Base-by-base conservation (phyloP, 2,329 filamentous ascomycete genomes). In the Claviceps africana region DNA sequence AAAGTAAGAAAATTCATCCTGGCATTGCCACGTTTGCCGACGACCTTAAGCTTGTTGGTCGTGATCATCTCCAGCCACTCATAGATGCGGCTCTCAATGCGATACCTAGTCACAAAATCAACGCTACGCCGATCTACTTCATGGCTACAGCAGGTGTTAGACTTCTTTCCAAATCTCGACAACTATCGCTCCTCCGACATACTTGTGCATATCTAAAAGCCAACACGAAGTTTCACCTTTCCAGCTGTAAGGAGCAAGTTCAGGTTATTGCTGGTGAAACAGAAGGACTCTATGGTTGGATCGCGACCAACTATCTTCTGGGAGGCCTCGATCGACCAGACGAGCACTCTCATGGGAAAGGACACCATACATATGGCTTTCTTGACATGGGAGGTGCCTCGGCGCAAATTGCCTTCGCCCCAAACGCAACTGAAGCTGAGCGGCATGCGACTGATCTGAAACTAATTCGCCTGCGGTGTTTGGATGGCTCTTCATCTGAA, bases 301-400 rank as follows among this genome's bases (percentile, higher is more conserved):
- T 98, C 60, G 91, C 94, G 8, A 87, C 91, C 51, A 98, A 98
- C 64, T 98, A 98, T 63, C 71, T 98, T 31, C 75, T 98, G 1
- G 91, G 89, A 30, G 88, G 89, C 4, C 97, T 98, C 61, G 86
- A 97, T 65, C 73, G 78, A 19, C 83, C 88, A 0, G 72, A 83
- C 49, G 70, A 81, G 15, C 87, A 95, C 61, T 72, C 80, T 51
- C 88, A 95, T 65, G 89, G 88, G 50, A 89, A 95, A 58, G 81
- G 79, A 28, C 93, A 97, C 65, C 86, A 90, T 62, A 98, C 93
- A 0, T 98, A 97, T 66, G 93, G 93, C 0, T 98, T 98, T 62
- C 72, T 98, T 55, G 93, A 98, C 65, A 98, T 98, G 94, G 93
- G 93, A 48, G 93, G 93, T 50, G 93, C 93, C 28, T 97, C 91